Conservation (phyloP, 2,329 filamentous ascomycete species). For the Trichoderma atroviride region DNA sequence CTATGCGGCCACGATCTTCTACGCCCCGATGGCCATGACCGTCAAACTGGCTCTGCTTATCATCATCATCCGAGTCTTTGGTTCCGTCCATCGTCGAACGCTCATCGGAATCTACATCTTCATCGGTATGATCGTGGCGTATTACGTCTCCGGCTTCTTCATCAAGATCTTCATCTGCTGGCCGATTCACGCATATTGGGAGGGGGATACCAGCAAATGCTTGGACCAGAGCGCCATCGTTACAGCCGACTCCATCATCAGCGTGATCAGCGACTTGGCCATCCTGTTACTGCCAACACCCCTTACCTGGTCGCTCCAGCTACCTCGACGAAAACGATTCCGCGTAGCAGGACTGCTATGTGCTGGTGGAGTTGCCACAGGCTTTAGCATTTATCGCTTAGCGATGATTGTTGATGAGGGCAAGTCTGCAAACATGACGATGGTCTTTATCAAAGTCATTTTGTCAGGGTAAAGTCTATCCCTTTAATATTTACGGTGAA, state of each 20-base stretch:
- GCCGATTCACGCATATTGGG: slow-evolving; percentile 48
- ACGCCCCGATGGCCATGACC: slow-evolving; percentile 47
- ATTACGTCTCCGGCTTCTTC: slow-evolving; percentile 46
- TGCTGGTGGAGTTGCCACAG: slow-evolving; percentile 39
- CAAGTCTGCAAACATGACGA: slow-evolving; percentile 33
- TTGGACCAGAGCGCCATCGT: slow-evolving; percentile 42
- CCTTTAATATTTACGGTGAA: neutral
- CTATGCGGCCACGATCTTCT: slow-evolving; percentile 49
- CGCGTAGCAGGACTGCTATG: slow-evolving; percentile 37
- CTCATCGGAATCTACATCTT: slow-evolving; percentile 44
- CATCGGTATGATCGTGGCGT: slow-evolving; percentile 42
- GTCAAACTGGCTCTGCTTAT: slow-evolving; percentile 49
- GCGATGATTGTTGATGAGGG: slow-evolving; percentile 34
- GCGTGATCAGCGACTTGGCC: slow-evolving; percentile 38
- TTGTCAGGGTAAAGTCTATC: slow-evolving; percentile 32
- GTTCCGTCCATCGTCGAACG: slow-evolving; percentile 43
- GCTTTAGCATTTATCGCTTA: slow-evolving; percentile 37
- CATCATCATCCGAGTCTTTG: slow-evolving; percentile 49
- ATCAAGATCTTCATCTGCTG: slow-evolving; percentile 47
- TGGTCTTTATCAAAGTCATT: slow-evolving; percentile 36
- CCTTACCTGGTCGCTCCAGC: slow-evolving; percentile 39
- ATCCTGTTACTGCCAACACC: slow-evolving; percentile 39
- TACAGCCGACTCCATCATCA: slow-evolving; percentile 38
- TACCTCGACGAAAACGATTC: slow-evolving; percentile 37
- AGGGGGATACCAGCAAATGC: slow-evolving; percentile 36